Evolutionary conservation across 306 rosid species (phyloP), one percentile per base, ranked within the genome.

Genomic region (Rosa rugosa): DNA sequence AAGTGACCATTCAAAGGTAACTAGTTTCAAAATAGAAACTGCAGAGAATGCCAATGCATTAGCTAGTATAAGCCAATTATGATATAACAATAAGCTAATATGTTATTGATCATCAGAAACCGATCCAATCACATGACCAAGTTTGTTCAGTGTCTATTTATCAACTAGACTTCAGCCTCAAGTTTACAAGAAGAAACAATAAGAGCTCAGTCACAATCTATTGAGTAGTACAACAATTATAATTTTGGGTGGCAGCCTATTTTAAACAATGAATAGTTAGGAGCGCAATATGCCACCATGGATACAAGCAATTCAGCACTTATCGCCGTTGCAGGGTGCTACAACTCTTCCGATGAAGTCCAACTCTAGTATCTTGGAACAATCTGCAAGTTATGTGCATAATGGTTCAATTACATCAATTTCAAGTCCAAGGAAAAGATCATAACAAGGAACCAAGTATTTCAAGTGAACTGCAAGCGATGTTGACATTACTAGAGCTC

Each of bases 351-450:
- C 8, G 76, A 36, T 78, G 78, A 76, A 23, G 57, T 76, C 78
- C 73, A 27, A 49, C 46, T 14, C 45, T 20, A 42, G 25, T 54
- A 17, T 27, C 34, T 62, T 47, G 17, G 53, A 71, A 73, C 47
- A 71, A 71, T 75, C 84, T 79, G 86, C 86, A 83, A 69, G 47
- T 54, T 45, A 78, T 66, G 62, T 16, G 46, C 31, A 79, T 17
- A 22, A 40, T 40, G 5, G 71, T 46, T 47, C 25, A 49, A 5
- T 5, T 3, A 70, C 23, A 77, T 64, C 66, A 68, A 77, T 56
- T 64, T 18, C 14, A 77, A 49, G 17, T 72, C 75, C 77, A 47
- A 76, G 16, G 25, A 13, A 60, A n/a, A 74, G 31, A 41, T 53
- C 78, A 75, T 2, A 34, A 76, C 38, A 79, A 79, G 59, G 56